Conservation (phyloP, 768 basidiomycete species). For the Boletellus sp. region DNA sequence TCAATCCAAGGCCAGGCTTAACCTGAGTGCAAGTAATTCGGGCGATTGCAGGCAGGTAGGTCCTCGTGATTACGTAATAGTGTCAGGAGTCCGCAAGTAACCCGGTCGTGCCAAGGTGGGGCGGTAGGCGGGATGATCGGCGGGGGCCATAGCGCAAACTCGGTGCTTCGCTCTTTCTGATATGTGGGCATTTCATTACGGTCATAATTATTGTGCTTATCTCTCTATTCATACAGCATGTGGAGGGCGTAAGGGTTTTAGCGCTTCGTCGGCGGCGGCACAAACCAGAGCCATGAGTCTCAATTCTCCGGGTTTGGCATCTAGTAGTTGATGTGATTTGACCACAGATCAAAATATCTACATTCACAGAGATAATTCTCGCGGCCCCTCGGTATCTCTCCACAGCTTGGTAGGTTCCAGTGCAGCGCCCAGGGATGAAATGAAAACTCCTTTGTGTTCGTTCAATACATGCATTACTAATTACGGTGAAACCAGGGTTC, state of each 20-base stretch:
- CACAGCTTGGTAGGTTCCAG: slow-evolving; percentile 26
- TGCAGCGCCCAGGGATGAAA: slow-evolving; percentile 2
- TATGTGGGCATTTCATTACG: not conserved
- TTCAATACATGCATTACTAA: not conserved
- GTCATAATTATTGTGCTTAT: not conserved
- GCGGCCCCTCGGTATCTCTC: not conserved
- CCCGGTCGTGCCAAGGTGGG: not conserved
- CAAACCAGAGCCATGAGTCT: not conserved
- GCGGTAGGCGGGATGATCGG: not conserved
- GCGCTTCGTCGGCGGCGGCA: not conserved
- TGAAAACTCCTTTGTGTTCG: not conserved
- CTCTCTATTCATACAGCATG: slow-evolving; percentile 1
- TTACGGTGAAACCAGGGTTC: not conserved
- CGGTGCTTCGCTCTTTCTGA: not conserved
- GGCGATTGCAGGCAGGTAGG: slow-evolving; percentile 1
- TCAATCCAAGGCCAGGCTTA: slow-evolving; percentile 1
- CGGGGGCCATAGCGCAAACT: not conserved
- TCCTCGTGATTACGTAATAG: slow-evolving; percentile 13
- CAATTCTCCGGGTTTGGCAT: too few relatives aligned
- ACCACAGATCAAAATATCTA: not conserved
- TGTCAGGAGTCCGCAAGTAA: not conserved
- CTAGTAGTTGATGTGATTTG: too few relatives aligned
- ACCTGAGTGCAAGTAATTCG: not conserved
- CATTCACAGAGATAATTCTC: not conserved
- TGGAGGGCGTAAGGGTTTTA: not conserved